Percentiles rank a stretch among this genome's conserved stretches.
These are phyloP conservation scores for Nitzschia sp. DNA, from an alignment of 108 stramenopile species.

Conservation along the genomic window DNA sequence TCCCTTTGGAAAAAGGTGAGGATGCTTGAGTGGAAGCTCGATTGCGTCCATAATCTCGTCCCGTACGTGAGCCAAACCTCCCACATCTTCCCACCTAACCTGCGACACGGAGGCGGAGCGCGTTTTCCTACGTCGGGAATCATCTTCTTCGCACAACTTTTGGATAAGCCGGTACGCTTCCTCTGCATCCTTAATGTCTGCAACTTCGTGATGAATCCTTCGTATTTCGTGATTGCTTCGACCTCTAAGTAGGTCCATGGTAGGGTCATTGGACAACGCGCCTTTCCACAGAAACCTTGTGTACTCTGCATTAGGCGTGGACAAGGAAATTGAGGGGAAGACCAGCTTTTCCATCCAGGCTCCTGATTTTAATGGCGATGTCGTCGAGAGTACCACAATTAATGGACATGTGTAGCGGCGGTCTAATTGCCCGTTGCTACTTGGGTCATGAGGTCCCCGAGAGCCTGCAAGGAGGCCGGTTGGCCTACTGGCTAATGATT, in stretches of 20 bases:
- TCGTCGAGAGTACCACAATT: conserved; percentile 64
- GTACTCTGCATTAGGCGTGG: conserved; percentile 60
- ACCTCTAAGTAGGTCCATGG: conserved; percentile 15
- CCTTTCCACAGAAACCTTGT: conserved; percentile 58
- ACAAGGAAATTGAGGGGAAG: conserved; percentile 46
- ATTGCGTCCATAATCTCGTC: conserved; percentile 97
- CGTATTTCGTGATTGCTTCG: conserved; percentile 45
- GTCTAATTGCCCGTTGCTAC: not conserved
- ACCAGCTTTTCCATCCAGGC: conserved; percentile 55
- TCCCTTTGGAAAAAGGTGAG: conserved; percentile 84
- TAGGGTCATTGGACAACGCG: not conserved
- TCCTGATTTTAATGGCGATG: conserved; percentile 48
- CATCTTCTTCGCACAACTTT: conserved; percentile 38
- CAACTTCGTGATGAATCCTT: conserved; percentile 10
- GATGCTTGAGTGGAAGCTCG: conserved; percentile 96
- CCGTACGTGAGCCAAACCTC: conserved; percentile 92
- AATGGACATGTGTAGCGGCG: conserved; percentile 35
- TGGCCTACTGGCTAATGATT: no score
- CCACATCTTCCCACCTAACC: conserved; percentile 94
- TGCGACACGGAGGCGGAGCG: conserved; percentile 53
- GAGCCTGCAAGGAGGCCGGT: no score
- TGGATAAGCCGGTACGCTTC: conserved; percentile 22
- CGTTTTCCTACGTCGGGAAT: conserved; percentile 13
- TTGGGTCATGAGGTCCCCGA: not conserved
- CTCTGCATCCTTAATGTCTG: not conserved